Base-by-base conservation (phyloP, 768 basidiomycete genomes). In the Phlegmacium glaucopus region DNA sequence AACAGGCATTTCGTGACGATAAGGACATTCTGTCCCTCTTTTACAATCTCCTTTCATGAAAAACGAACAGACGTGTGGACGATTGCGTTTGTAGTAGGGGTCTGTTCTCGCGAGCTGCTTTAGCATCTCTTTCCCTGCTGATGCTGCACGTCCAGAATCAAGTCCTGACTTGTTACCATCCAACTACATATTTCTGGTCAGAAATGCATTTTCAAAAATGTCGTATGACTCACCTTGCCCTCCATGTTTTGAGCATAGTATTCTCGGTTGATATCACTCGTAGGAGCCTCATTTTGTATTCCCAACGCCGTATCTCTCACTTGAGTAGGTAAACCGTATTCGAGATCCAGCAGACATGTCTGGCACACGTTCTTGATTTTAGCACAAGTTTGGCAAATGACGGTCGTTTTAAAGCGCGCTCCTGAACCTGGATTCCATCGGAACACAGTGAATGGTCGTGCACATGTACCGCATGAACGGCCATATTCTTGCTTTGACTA, bases 401-500 rank as follows among this genome's bases (percentile, higher is more conserved):
- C 93, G 9, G 96, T 99, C 49, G 92, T 89, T 76, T 98, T 98
- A 82, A 81, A 97, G 25, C 95, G 85, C 64, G 85, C 87, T 35
- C 94, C 95, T 3, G 84, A 72, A 38, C 96, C 96, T 2, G 96
- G 94, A 61, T 97, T 95, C 96, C 96, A 99, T 34, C 93, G 87
- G 71, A 99, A 99, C 57, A 97, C 88, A 40, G 91, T 95, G 70
- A 94, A 95, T 2, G 92, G 96, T 17, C 96, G 80, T 3, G 94
- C 93, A 62, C 96, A 99, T 44, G 95, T 95, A 54, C 97, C 97
- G 68, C 96, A 99, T 44, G 93, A 93, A 22, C 88, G 79, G 4
- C 94, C 96, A 53, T 89, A 95, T 61, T 94, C 89, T 78, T 98
- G 96, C 69, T 97, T 98, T 6, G 91, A 92, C 95, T 97, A 51